phyloP scores from a whole-genome alignment of 441 rosid genomes.

The Erodium moschatum region DNA sequence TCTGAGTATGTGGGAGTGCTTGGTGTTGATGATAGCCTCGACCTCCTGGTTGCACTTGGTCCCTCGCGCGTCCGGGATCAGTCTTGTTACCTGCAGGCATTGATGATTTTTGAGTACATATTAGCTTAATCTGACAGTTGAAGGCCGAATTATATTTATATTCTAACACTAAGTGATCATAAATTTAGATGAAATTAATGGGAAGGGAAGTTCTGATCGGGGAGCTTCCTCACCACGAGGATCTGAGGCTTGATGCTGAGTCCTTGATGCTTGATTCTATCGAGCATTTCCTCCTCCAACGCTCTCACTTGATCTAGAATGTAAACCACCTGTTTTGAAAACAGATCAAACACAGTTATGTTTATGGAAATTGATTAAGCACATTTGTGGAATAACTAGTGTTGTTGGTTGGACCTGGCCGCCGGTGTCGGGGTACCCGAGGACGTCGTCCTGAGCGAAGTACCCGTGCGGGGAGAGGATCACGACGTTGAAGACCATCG shows the following conservation, averaged over 20 bases:
- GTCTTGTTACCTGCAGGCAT: slow-evolving; percentile 56
- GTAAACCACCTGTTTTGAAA: slow-evolving; percentile 58
- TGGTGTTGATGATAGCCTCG: slow-evolving; percentile 88
- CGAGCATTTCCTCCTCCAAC: slow-evolving; percentile 75
- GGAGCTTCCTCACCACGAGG: slow-evolving; percentile 52
- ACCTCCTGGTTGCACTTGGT: slow-evolving; percentile 81
- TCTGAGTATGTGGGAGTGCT: slow-evolving; percentile 67
- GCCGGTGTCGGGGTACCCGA: slow-evolving; percentile 97
- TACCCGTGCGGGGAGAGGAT: slow-evolving; percentile 86
- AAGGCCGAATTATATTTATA: too few relatives aligned
- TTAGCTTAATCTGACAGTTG: too few relatives aligned
- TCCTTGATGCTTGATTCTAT: slow-evolving; percentile 76
- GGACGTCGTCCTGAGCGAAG: slow-evolving; percentile 88
- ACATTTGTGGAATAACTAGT: too few relatives aligned
- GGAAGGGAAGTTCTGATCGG: background rate
- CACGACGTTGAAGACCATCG: slow-evolving; percentile 87
- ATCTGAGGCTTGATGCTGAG: slow-evolving; percentile 69
- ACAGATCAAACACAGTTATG: background rate
- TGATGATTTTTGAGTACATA: background rate
- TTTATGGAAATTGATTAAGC: background rate
- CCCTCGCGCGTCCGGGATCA: slow-evolving; percentile 88
- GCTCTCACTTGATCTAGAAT: slow-evolving; percentile 98
- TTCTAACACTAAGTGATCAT: background rate
- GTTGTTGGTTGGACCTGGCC: slow-evolving; percentile 63
- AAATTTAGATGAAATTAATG: background rate